Percentiles rank a stretch among this genome's conserved stretches.
Evolutionary conservation across 2,329 filamentous ascomycete genomes (phyloP).

Genomic region (Fusarium camptoceras): DNA sequence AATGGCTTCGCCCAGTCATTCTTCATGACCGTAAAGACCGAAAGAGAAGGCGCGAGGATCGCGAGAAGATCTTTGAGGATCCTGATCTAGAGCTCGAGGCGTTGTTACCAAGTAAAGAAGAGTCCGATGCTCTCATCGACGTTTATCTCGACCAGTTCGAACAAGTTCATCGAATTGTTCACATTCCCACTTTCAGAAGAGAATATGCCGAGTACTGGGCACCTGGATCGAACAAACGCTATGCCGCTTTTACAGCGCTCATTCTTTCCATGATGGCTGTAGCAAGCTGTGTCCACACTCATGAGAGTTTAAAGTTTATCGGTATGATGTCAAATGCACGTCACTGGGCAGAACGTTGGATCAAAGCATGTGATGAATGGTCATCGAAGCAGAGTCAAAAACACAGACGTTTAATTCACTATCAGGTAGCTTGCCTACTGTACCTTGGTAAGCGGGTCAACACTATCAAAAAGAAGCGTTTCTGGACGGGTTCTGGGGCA

Average conservation of each 20-base stretch:
- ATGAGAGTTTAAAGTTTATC: slow-evolving; percentile 65
- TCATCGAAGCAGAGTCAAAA: slow-evolving; percentile 68
- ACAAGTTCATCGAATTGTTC: slow-evolving; percentile 67
- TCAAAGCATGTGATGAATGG: slow-evolving; percentile 67
- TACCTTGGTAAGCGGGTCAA: slow-evolving; percentile 72
- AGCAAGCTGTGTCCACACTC: slow-evolving; percentile 67
- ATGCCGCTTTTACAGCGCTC: slow-evolving; percentile 67
- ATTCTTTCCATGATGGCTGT: slow-evolving; percentile 70
- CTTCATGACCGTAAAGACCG: slow-evolving; percentile 68
- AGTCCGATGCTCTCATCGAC: slow-evolving; percentile 61
- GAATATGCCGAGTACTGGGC: slow-evolving; percentile 69
- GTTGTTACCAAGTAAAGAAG: slow-evolving; percentile 60
- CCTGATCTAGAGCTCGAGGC: slow-evolving; percentile 63
- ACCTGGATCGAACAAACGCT: slow-evolving; percentile 55
- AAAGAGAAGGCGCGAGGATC: slow-evolving; percentile 63
- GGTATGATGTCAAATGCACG: slow-evolving; percentile 69
- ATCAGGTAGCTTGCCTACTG: slow-evolving; percentile 69
- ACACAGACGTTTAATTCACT: slow-evolving; percentile 69
- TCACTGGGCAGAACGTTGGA: slow-evolving; percentile 66
- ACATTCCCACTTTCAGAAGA: slow-evolving; percentile 68
- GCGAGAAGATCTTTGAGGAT: slow-evolving; percentile 61
- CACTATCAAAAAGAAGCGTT: slow-evolving; percentile 73
- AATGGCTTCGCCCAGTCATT: slow-evolving; percentile 70
- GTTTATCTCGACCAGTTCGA: slow-evolving; percentile 68
- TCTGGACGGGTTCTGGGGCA: slow-evolving; percentile 68